phyloP scores from a whole-genome alignment of 106 monocot genomes.

The Apostasia shenzhenica region DNA sequence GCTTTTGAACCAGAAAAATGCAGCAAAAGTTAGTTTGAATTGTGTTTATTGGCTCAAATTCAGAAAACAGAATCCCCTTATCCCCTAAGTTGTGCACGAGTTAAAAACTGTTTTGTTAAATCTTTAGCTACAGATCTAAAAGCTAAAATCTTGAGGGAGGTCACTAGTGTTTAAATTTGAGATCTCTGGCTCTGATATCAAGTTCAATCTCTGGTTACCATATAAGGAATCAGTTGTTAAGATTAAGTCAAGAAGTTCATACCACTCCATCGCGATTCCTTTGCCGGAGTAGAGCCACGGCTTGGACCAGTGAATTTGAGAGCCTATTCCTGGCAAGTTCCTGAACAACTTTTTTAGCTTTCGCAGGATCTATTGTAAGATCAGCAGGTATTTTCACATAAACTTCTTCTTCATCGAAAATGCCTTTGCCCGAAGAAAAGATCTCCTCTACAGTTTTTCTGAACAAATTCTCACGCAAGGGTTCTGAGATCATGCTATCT shows the following conservation, averaged over 20 bases:
- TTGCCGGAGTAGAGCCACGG: slow-evolving; percentile 73
- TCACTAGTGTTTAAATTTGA: too few species aligned
- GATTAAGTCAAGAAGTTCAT: slow-evolving; percentile 6
- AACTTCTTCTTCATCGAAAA: slow-evolving; percentile 80
- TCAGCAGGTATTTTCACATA: slow-evolving; percentile 83
- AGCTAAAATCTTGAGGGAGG: too few species aligned
- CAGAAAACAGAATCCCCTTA: too few species aligned
- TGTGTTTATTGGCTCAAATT: too few species aligned
- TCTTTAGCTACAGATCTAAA: too few species aligned
- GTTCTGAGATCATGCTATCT: slow-evolving; percentile 79
- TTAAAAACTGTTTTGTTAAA: too few species aligned
- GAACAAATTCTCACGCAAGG: slow-evolving; percentile 75
- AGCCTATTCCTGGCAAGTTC: slow-evolving; percentile 72
- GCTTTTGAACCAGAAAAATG: neutral
- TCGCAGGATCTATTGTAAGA: slow-evolving; percentile 57
- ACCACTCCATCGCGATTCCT: slow-evolving; percentile 86
- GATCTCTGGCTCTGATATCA: too few species aligned
- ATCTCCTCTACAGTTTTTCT: slow-evolving; percentile 88
- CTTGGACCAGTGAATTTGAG: slow-evolving; percentile 82
- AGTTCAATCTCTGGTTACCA: too few species aligned
- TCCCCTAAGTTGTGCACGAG: too few species aligned
- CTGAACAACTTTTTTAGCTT: slow-evolving; percentile 69
- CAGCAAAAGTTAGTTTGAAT: neutral
- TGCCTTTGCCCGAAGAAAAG: slow-evolving; percentile 82
- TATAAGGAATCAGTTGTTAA: too few species aligned